phyloP scores from a whole-genome alignment of 139 green algal species.

The Dunaliella primolecta region DNA sequence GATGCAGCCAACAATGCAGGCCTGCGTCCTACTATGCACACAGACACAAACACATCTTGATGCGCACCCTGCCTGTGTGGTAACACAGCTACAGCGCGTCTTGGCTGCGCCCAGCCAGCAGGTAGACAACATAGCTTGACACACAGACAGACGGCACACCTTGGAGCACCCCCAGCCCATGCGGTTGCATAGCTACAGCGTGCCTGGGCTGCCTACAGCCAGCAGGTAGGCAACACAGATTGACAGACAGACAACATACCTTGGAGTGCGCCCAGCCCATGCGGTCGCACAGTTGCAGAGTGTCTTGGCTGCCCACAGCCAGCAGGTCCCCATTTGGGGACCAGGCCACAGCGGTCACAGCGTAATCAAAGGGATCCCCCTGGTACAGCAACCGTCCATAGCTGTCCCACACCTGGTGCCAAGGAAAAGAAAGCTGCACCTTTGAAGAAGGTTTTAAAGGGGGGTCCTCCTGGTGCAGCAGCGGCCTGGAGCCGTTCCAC shows the following conservation, averaged over 20 bases:
- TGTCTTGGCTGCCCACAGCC: constrained; percentile 63
- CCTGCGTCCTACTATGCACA: background rate
- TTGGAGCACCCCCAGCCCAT: constrained; percentile 65
- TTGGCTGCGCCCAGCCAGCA: constrained; percentile 69
- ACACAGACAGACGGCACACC: constrained; percentile 17
- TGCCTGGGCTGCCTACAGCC: constrained; percentile 64
- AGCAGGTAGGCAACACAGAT: constrained; percentile 51
- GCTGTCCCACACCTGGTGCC: constrained; percentile 76
- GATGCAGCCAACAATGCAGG: no score
- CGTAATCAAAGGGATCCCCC: constrained; percentile 45
- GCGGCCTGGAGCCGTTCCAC: no score
- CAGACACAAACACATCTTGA: constrained; percentile 46
- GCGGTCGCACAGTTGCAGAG: constrained; percentile 64
- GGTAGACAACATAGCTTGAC: constrained; percentile 30
- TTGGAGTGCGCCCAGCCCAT: constrained; percentile 66
- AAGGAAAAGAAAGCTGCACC: no score
- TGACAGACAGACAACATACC: constrained; percentile 19
- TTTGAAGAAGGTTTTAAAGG: no score
- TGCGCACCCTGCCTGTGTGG: constrained; percentile 58
- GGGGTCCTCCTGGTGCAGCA: no score
- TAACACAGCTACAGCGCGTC: constrained; percentile 69
- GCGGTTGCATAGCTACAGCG: constrained; percentile 63
- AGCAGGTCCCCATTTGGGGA: constrained; percentile 61
- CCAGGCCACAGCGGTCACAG: constrained; percentile 65
- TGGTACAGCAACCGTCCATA: constrained; percentile 70